Base-by-base conservation (phyloP, 2,329 filamentous ascomycete genomes). In the Moelleriella libera region DNA sequence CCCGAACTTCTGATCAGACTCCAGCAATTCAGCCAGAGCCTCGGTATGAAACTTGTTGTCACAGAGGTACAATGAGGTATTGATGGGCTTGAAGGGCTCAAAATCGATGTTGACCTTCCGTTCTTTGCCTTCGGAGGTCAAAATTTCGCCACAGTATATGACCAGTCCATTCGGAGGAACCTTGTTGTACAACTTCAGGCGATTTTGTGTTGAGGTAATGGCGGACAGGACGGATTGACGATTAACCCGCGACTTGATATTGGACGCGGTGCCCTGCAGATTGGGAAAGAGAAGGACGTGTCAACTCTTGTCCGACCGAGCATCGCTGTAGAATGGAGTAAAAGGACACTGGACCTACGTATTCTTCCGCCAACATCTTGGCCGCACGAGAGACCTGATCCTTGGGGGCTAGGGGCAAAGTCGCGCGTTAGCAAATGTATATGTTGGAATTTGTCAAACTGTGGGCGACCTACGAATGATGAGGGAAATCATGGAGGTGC, bases 291-390 rank as follows among this genome's bases (percentile, higher is more conserved):
- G 32, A 37, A 30, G n/a, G 34, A 21, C 45, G 49, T 39, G 54
- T 63, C 44, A 61, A 53, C 7, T 21, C 10, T 14, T 21, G 10
- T 9, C 21, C 21, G 21, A 21, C 21, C 21, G 21, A 21, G 21
- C 21, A 21, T 2, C 2, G 21, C 21, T 3, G 21, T 3, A 21
- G 14, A 28, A 8, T 39, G 9, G 30, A 32, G 14, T 43, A 30
- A 28, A 32, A 3, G 12, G 41, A 41, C 7, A 6, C 11, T 46
- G 37, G 10, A 49, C 85, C 56, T 78, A 92, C 87, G 65, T 92
- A 95, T 86, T 95, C 89, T 96, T 98, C 92, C 74, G 94, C 94
- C 83, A 98, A 85, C 92, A 98, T 98, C 79, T 97, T 97, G 51
- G 92, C 87, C 48, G 87, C 85, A 62, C 89, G 84, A 43, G 92